Conservation (phyloP, 345 rosid genomes). For the Linum usitatissimum region DNA sequence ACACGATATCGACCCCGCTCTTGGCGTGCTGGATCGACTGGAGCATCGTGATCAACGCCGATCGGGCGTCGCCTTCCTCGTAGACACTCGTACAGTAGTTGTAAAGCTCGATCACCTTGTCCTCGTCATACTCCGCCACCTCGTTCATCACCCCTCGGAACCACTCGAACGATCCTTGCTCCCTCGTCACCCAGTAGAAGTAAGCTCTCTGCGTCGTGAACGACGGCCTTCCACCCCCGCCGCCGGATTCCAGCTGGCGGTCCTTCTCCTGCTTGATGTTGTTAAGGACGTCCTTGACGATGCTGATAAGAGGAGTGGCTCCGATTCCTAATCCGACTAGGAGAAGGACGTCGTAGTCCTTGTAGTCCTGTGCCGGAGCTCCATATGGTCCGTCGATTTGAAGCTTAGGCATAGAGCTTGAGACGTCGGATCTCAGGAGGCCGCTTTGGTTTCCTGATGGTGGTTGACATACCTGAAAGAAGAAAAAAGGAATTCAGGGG, state of each 20-base stretch:
- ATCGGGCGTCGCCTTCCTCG: conserved; percentile 84
- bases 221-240: conserved; percentile 13
- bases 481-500: background rate
- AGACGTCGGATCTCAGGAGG: conserved; percentile 40
- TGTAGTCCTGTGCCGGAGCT: conserved; percentile 79
- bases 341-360: conserved; percentile 60
- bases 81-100: conserved; percentile 66
- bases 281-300: conserved; percentile 62
- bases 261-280: conserved; percentile 60
- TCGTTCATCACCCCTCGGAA: conserved; percentile 65
- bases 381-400: conserved; percentile 75
- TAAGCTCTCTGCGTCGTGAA: conserved; percentile 56
- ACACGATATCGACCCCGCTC: conserved; percentile 56
- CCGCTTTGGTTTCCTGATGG: conserved; percentile 49
- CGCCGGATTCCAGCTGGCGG: too few species aligned
- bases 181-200: conserved; percentile 80
- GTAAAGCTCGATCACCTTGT: conserved; percentile 54
- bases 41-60: conserved; percentile 66
- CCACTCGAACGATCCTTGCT: conserved; percentile 81
- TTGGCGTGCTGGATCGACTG: conserved; percentile 69
- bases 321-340: conserved; percentile 78
- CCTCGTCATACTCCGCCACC: conserved; percentile 52
- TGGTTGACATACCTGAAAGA: conserved; percentile 45
- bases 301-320: conserved; percentile 75
- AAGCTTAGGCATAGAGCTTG: conserved; percentile 37